These are phyloP conservation scores for Chaetomium strumarium DNA, from an alignment of 2,329 filamentous ascomycete species.

Conservation along the genomic window DNA sequence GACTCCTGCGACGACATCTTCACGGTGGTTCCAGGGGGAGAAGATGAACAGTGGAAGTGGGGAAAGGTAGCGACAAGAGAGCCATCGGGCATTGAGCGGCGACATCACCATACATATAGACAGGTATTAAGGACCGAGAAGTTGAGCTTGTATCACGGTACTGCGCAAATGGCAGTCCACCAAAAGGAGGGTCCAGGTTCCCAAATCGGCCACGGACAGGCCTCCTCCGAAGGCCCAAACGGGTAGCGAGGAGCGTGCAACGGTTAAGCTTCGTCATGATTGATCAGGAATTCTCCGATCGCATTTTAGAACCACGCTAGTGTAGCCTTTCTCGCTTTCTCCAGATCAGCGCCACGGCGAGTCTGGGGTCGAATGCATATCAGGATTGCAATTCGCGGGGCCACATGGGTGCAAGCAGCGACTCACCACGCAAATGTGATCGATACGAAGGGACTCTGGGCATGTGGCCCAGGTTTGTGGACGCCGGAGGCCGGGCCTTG, in stretches of 20 bases:
- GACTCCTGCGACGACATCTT: constrained; percentile 26
- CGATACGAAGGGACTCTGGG: too few species aligned
- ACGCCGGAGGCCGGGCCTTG: constrained; percentile 17
- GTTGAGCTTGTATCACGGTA: not conserved
- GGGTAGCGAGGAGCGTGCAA: constrained; percentile 19
- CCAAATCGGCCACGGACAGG: constrained; percentile 14
- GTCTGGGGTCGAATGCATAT: not conserved
- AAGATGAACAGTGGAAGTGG: constrained; percentile 4
- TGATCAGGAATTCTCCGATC: constrained; percentile 20
- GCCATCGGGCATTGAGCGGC: not conserved
- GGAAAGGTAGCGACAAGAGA: constrained; percentile 8
- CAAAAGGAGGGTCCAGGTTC: constrained; percentile 5
- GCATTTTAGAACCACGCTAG: constrained; percentile 9
- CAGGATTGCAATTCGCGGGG: constrained; percentile 10
- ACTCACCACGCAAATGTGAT: too few species aligned
- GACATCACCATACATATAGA: constrained; percentile 10
- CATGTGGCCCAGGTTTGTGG: not conserved
- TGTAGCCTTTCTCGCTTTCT: constrained; percentile 4
- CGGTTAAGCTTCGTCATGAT: constrained; percentile 14
- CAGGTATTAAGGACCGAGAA: not conserved
- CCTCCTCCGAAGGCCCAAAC: constrained; percentile 19
- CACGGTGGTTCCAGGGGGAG: constrained; percentile 1
- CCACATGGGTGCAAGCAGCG: too few species aligned
- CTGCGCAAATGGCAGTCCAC: constrained; percentile 1
- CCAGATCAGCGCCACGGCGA: constrained; percentile 9